These are phyloP conservation scores for Lipomyces sp. DNA, from an alignment of 805 yeast genomes.

Conservation along the genomic window DNA sequence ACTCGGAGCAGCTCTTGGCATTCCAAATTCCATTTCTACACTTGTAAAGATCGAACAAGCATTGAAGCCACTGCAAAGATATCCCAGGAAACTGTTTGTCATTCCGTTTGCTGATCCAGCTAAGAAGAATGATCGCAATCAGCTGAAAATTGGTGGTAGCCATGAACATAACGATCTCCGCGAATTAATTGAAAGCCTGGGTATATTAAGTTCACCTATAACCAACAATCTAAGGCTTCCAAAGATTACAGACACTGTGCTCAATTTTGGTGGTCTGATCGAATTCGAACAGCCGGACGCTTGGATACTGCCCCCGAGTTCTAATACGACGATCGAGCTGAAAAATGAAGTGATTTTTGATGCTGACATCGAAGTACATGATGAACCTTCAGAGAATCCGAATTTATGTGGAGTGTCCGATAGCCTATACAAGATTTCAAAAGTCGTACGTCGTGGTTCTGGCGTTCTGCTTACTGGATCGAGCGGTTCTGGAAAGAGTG, in stretches of 20 bases:
- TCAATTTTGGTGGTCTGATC: constrained; percentile 64
- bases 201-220: constrained; percentile 39
- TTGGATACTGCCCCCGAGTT: constrained; percentile 50
- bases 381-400: constrained; percentile 10
- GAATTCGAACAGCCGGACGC: constrained; percentile 56
- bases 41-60: constrained; percentile 59
- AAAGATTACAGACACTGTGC: constrained; percentile 47
- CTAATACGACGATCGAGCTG: constrained; percentile 29
- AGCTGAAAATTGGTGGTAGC: constrained; percentile 7
- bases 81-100: constrained; percentile 51
- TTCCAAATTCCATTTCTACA: constrained; percentile 35
- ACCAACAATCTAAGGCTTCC: constrained; percentile 63
- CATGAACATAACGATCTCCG: constrained; percentile 26
- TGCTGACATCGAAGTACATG: neutral
- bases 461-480: constrained; percentile 73
- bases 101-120: constrained; percentile 57
- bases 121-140: neutral
- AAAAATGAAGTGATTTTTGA: constrained; percentile 8
- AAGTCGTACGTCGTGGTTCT: constrained; percentile 52
- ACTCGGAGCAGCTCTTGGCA: constrained; percentile 61
- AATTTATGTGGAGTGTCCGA: constrained; percentile 62
- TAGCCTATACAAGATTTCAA: constrained; percentile 49
- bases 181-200: constrained; percentile 20
- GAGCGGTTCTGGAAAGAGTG: constrained; percentile 82
- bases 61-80: constrained; percentile 43